Evolutionary conservation across 2,329 filamentous ascomycete species (phyloP).

Genomic region (Ophiostoma pallidulum): DNA sequence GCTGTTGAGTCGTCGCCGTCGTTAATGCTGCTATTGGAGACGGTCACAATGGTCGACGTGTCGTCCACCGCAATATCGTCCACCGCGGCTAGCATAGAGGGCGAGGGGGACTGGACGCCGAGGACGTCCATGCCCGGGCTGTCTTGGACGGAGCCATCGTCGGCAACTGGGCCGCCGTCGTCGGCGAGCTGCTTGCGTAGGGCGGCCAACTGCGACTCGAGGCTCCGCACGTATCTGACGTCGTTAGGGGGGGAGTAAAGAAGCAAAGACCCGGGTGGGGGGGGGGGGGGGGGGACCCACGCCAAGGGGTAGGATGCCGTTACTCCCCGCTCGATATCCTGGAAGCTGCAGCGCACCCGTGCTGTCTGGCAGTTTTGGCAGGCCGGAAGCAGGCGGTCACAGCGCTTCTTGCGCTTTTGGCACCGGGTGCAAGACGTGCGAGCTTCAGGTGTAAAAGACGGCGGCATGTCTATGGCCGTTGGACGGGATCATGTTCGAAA

Average conservation of each 20-base stretch:
- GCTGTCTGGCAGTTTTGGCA: constrained; percentile 31
- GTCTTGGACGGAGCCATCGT: too few relatives aligned
- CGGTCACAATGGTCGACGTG: too few relatives aligned
- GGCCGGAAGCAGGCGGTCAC: constrained; percentile 29
- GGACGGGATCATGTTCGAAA: too few relatives aligned
- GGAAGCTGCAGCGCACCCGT: constrained; percentile 31
- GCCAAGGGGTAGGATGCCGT: constrained; percentile 30
- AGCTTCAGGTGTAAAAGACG: constrained; percentile 5
- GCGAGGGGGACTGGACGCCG: too few relatives aligned
- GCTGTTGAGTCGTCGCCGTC: too few relatives aligned
- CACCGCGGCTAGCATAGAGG: too few relatives aligned
- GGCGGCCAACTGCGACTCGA: constrained; percentile 6
- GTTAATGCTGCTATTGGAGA: too few relatives aligned
- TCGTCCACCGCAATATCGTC: too few relatives aligned
- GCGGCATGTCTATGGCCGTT: too few relatives aligned
- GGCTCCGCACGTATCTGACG: constrained; percentile 5
- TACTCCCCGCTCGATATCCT: constrained; percentile 28
- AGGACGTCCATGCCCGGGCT: too few relatives aligned
- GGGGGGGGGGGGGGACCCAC: constrained; percentile 22
- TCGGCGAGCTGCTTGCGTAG: not conserved
- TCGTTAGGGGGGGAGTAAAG: not conserved
- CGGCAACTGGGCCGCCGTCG: not conserved
- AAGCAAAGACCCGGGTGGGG: not conserved
- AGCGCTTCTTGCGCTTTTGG: constrained; percentile 34
- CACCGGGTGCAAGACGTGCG: constrained; percentile 22